Evolutionary conservation across 345 rosid species (phyloP).

Genomic region (Capsella bursapastoris): DNA sequence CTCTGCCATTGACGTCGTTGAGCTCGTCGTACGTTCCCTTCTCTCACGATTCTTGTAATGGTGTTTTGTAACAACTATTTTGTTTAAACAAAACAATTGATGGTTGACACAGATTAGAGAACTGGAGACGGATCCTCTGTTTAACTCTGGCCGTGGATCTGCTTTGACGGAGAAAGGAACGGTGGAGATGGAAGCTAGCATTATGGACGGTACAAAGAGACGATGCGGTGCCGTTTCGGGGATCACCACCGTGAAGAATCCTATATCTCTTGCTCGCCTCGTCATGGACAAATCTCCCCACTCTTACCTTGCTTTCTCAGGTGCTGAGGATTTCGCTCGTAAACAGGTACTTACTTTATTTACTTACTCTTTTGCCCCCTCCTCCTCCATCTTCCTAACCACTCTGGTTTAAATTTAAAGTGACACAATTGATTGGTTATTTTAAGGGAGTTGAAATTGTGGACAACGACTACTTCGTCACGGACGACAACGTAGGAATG

Average conservation of each 20-base stretch:
- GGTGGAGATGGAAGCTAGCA: slow-evolving; percentile 99
- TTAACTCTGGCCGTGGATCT: slow-evolving; percentile 97
- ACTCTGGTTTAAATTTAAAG: slow-evolving; percentile 4
- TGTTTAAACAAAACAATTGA: background rate
- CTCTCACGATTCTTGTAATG: background rate
- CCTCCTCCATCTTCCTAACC: slow-evolving; percentile 6
- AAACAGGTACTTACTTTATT: slow-evolving; percentile 55
- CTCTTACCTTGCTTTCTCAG: slow-evolving; percentile 88
- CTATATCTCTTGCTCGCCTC: slow-evolving; percentile 87
- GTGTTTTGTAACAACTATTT: background rate
- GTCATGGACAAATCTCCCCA: slow-evolving; percentile 98
- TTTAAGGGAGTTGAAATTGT: slow-evolving; percentile 80
- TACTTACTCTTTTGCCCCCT: slow-evolving; percentile 28
- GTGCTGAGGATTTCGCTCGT: slow-evolving; percentile 90
- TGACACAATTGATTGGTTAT: background rate
- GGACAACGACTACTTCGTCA: slow-evolving; percentile 80
- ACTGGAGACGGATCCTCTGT: slow-evolving; percentile 87
- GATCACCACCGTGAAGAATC: slow-evolving; percentile 83
- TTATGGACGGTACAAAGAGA: slow-evolving; percentile 87
- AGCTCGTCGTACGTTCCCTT: slow-evolving; percentile 69
- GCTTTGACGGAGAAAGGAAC: slow-evolving; percentile 87
- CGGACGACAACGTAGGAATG: slow-evolving; percentile 89
- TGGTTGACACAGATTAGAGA: slow-evolving; percentile 63
- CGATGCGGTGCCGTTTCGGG: slow-evolving; percentile 97
- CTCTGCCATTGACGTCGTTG: slow-evolving; percentile 92